These are phyloP conservation scores for Phoma sp. DNA, from an alignment of 2,329 filamentous ascomycete species.

Conservation along the genomic window DNA sequence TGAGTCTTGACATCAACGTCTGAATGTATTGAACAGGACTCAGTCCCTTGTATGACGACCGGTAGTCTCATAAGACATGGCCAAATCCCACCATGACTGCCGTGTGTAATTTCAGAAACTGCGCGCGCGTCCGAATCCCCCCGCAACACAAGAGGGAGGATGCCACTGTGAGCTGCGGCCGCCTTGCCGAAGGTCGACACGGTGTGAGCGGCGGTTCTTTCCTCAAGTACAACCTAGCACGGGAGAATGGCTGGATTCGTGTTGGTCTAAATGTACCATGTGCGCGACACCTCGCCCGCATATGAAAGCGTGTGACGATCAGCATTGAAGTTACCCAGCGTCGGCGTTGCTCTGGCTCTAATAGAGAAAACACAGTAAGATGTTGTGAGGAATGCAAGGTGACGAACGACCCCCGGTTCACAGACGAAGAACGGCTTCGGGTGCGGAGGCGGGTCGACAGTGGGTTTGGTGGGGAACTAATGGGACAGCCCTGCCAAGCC, in stretches of 20 bases:
- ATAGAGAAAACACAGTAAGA: neutral
- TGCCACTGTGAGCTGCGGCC: conserved; percentile 1
- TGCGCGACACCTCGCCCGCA: conserved; percentile 4
- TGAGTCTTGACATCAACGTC: too few relatives aligned
- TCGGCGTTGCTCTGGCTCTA: neutral
- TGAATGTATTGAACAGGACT: too few relatives aligned
- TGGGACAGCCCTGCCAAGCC: conserved; percentile 8
- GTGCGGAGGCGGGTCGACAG: conserved; percentile 8
- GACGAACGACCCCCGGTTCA: neutral
- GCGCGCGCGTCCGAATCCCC: too few relatives aligned
- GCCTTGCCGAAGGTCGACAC: neutral
- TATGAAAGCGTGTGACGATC: conserved; percentile 1
- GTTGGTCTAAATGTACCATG: conserved; percentile 6
- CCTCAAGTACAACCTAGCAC: conserved; percentile 14
- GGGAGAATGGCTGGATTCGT: conserved; percentile 9
- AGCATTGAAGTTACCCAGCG: neutral
- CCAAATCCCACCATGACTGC: too few relatives aligned
- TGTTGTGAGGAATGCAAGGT: neutral
- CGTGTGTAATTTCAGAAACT: too few relatives aligned
- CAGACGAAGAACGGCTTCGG: neutral
- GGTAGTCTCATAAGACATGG: too few relatives aligned
- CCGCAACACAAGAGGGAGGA: neutral
- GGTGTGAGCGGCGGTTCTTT: conserved; percentile 12
- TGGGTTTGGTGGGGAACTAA: conserved; percentile 16
- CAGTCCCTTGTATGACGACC: too few relatives aligned